These are phyloP conservation scores for Tuber microsphaerosporum DNA, from an alignment of 495 filamentous ascomycete species.

Conservation along the genomic window DNA sequence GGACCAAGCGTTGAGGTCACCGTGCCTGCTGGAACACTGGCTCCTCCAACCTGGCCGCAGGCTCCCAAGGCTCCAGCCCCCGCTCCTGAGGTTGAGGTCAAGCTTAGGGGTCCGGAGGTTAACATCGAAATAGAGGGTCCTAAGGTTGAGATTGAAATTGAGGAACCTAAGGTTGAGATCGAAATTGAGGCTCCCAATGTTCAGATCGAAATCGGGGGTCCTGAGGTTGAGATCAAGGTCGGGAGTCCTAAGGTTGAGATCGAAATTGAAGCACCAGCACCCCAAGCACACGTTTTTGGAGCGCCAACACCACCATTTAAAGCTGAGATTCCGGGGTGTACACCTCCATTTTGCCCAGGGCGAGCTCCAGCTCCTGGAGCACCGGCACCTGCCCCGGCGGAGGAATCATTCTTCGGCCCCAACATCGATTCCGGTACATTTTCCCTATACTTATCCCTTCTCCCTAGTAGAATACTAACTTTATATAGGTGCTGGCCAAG, in stretches of 20 bases:
- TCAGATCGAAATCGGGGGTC: not conserved
- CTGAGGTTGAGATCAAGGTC: too few relatives aligned
- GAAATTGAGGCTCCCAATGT: not conserved
- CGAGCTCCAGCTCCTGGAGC: not conserved
- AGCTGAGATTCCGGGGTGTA: too few relatives aligned
- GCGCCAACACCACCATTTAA: too few relatives aligned
- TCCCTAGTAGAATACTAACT: not conserved
- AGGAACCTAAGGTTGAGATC: slow-evolving; percentile 1
- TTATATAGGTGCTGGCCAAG: slow-evolving; percentile 1
- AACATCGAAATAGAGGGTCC: not conserved
- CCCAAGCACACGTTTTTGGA: too few relatives aligned
- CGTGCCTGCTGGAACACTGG: not conserved
- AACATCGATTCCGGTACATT: not conserved
- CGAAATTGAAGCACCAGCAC: too few relatives aligned
- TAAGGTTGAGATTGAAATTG: not conserved
- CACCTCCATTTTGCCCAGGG: too few relatives aligned
- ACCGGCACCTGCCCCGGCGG: not conserved
- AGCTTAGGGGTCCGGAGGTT: not conserved
- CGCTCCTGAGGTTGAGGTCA: slow-evolving; percentile 6
- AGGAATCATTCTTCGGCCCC: not conserved
- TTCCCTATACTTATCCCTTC: not conserved
- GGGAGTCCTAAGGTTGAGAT: too few relatives aligned
- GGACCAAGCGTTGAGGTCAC: not conserved
- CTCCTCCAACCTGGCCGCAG: not conserved
- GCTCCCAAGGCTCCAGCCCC: slow-evolving; percentile 8